Evolutionary conservation across 1,284 basidiomycete genomes (phyloP).

Genomic region (Porodaedalea pini): DNA sequence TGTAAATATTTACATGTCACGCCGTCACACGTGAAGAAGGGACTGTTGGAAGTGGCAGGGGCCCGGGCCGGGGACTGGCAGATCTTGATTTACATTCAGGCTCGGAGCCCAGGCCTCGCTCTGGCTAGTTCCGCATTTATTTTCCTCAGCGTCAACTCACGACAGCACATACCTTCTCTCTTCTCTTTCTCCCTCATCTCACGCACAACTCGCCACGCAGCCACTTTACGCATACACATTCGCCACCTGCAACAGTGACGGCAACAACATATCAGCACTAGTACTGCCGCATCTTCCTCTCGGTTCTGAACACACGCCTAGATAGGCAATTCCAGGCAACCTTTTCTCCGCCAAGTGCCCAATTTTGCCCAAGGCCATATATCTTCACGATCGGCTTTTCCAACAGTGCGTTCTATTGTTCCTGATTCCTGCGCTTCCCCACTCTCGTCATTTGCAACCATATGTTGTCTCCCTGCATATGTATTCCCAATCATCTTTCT

Average conservation of each 20-base stretch:
- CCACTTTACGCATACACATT: neutral
- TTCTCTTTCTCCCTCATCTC: no score
- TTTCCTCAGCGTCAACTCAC: no score
- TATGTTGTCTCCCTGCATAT: neutral
- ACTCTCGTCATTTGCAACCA: neutral
- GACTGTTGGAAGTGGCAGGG: neutral
- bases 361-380: neutral
- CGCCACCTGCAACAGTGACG: neutral
- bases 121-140: neutral
- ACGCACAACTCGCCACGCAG: neutral
- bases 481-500: neutral
- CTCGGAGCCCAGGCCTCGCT: neutral
- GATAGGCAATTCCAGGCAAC: neutral
- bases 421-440: neutral
- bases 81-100: conserved; percentile 5
- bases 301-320: neutral
- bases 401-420: neutral
- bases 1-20: no score
- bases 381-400: neutral
- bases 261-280: neutral
- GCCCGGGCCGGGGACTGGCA: neutral
- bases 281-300: neutral
- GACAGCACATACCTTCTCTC: no score
- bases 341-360: neutral
- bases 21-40: neutral